Percentiles rank a stretch among this genome's conserved stretches.
Evolutionary conservation across 805 yeast genomes (phyloP).

Genomic region (Komagataella populi): DNA sequence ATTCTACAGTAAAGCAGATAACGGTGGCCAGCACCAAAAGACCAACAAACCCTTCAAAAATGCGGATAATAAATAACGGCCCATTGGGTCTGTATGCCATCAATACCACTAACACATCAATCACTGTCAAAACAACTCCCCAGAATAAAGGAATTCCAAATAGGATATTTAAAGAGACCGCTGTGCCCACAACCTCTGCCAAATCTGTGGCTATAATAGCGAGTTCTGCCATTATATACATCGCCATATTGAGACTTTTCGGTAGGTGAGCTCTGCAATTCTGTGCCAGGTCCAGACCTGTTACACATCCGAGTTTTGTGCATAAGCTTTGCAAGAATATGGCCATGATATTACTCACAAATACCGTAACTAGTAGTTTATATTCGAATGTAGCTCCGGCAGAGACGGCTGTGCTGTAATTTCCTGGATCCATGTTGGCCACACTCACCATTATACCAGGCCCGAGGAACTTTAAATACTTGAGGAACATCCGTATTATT

Average conservation of each 20-base stretch:
- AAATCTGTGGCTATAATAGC: slow-evolving; percentile 93
- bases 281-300: slow-evolving; percentile 86
- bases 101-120: slow-evolving; percentile 76
- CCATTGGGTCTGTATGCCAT: slow-evolving; percentile 83
- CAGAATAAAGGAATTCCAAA: slow-evolving; percentile 66
- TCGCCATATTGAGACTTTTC: slow-evolving; percentile 36
- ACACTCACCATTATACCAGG: slow-evolving; percentile 94
- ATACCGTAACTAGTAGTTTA: slow-evolving; percentile 62
- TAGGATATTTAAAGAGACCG: slow-evolving; percentile 78
- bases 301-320: slow-evolving; percentile 83
- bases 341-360: slow-evolving; percentile 76
- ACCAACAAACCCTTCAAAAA: slow-evolving; percentile 76
- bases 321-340: slow-evolving; percentile 76
- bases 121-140: slow-evolving; percentile 76
- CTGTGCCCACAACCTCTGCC: slow-evolving; percentile 97
- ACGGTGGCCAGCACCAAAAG: slow-evolving; percentile 70
- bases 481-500: slow-evolving; percentile 5
- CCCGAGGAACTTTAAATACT: slow-evolving; percentile 47
- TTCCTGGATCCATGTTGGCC: slow-evolving; percentile 97
- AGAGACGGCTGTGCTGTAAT: slow-evolving; percentile 88
- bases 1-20: slow-evolving; percentile 69
- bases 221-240: slow-evolving; percentile 72
- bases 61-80: slow-evolving; percentile 60
- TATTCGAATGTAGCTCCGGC: slow-evolving; percentile 85
- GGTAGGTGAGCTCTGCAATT: slow-evolving; percentile 72